Percentiles rank a stretch among this genome's conserved stretches.
Conservation (phyloP, 768 basidiomycete genomes). For the Hypholoma sublateritium region DNA sequence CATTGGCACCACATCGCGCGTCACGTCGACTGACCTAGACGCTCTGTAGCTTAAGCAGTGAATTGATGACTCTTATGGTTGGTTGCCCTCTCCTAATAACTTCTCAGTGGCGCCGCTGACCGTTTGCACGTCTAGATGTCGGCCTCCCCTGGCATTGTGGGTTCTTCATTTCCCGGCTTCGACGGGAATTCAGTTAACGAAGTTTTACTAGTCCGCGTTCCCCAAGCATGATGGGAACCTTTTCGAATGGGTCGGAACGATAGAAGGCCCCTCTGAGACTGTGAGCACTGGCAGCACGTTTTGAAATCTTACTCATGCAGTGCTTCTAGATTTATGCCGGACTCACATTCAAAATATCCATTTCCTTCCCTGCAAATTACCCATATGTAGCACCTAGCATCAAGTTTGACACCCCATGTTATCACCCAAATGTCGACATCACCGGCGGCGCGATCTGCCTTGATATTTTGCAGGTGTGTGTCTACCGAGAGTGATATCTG, state of each 20-base stretch:
- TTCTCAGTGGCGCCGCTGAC: conserved; percentile 2
- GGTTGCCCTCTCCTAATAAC: conserved; percentile 18
- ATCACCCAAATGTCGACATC: conserved; percentile 89
- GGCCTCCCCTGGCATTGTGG: conserved; percentile 82
- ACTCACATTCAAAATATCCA: conserved; percentile 78
- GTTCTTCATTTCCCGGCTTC: conserved; percentile 24
- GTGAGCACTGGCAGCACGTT: conserved; percentile 37
- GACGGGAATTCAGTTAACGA: conserved; percentile 6
- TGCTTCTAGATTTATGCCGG: conserved; percentile 67
- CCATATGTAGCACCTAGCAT: conserved; percentile 85
- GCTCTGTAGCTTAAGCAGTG: conserved; percentile 62
- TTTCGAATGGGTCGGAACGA: conserved; percentile 89
- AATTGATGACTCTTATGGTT: conserved; percentile 90
- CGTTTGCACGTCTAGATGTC: conserved; percentile 63
- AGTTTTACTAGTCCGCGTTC: conserved; percentile 72
- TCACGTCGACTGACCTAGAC: conserved; percentile 7
- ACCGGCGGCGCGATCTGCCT: conserved; percentile 76
- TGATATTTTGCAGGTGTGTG: conserved; percentile 78
- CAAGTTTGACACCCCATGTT: conserved; percentile 88
- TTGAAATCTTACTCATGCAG: conserved; percentile 1
- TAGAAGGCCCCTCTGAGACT: conserved; percentile 79
- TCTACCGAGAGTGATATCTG: conserved; percentile 1
- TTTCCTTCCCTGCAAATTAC: conserved; percentile 85
- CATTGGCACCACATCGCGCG: not conserved
- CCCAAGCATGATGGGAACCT: conserved; percentile 85